phyloP scores from a whole-genome alignment of 805 yeast species.

The Scheffersomyces stipitis region DNA sequence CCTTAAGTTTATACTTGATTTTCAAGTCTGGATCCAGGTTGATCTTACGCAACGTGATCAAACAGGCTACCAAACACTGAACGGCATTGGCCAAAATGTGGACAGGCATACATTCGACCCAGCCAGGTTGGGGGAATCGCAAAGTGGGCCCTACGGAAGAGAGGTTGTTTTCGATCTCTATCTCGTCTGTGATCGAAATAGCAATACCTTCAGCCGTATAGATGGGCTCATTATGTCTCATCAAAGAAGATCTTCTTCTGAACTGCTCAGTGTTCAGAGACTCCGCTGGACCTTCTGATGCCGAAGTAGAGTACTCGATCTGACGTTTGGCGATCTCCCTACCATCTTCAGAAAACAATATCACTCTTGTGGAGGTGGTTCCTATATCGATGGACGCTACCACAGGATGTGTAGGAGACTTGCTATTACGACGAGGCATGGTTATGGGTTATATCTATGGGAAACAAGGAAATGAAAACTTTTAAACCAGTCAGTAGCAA shows the following conservation, averaged over 20 bases:
- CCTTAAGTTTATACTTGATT: constrained; percentile 60
- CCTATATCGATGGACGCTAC: constrained; percentile 85
- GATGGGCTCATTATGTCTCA: constrained; percentile 54
- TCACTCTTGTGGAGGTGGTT: constrained; percentile 88
- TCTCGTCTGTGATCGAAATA: constrained; percentile 54
- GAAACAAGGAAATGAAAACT: no score
- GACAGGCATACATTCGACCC: constrained; percentile 93
- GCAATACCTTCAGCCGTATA: constrained; percentile 77
- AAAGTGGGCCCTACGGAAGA: constrained; percentile 64
- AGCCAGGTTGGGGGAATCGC: constrained; percentile 77
- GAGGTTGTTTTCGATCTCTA: constrained; percentile 62
- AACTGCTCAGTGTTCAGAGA: constrained; percentile 44
- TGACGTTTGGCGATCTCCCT: constrained; percentile 84
- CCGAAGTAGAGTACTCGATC: constrained; percentile 81
- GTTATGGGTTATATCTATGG: no score
- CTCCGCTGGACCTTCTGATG: constrained; percentile 50
- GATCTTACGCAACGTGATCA: constrained; percentile 54
- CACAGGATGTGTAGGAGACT: constrained; percentile 40
- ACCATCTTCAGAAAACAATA: constrained; percentile 71
- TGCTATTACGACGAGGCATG: constrained; percentile 45
- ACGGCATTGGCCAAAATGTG: constrained; percentile 78
- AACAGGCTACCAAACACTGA: constrained; percentile 71
- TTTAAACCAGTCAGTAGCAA: no score
- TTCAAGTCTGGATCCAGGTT: constrained; percentile 52
- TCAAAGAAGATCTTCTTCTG: constrained; percentile 42